Base-by-base conservation (phyloP, 2,329 filamentous ascomycete genomes). In the Madurella fahalii region DNA sequence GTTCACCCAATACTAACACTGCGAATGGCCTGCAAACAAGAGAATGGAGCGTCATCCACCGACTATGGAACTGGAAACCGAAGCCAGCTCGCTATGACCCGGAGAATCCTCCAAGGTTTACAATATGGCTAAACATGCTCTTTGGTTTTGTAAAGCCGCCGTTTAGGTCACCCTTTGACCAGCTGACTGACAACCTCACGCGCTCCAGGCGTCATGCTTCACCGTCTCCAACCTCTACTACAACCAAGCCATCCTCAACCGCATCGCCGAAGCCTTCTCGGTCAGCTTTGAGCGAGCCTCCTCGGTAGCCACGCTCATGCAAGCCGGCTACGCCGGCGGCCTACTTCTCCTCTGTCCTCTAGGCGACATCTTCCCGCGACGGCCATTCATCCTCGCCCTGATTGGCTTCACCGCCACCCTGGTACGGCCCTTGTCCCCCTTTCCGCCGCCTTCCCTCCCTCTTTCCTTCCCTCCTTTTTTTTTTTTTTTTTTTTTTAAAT, bases 151-250 rank as follows among this genome's bases (percentile, higher is more conserved):
- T 79, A 61, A 59, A 71, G 31, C 15, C n/a, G 8, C 15, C 17
- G 18, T 13, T 30, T 8, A 40, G 30, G 20, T 32, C 17, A 20
- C 4, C 9, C 15, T 18, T 20, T 31, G 32, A 8, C 30, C 3
- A 18, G 25, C 12, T 30, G 34, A 37, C 34, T 37, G 34, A 37
- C 30, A 2, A 40, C 50, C 37, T 17, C 16, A 11, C 9, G 5
- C 2, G 44, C 9, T 16, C 15, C 18, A 82, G 79, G 71, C 79
- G 2, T 72, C 74, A 0, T 79, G 84, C 4, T 84, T 90, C 61
- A 89, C 86, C 0, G 89, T 92, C 7, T 88, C 88, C 16, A 92
- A 92, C 62, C 74, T 93, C 2, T 93, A 93, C 71, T 91, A 93
- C 69, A 89, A 81, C 56, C 88, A 92, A 63, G 87, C 89, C 0